phyloP scores from a whole-genome alignment of 345 rosid species.

The Psidium friedrichsthalianum region DNA sequence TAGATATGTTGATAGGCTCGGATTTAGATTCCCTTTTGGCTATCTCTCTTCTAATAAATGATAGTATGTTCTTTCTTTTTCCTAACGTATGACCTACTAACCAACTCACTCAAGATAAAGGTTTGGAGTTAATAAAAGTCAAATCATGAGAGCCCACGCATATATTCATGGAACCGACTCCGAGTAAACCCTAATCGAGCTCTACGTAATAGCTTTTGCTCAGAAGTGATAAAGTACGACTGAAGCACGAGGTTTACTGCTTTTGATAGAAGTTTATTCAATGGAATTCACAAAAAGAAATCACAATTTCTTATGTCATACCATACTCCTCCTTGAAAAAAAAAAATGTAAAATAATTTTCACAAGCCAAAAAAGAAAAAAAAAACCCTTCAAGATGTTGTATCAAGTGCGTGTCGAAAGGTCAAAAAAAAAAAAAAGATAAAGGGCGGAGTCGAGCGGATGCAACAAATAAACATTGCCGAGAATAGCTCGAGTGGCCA shows the following conservation, averaged over 20 bases:
- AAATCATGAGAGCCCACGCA: neutral
- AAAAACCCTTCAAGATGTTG: neutral
- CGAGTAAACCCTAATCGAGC: neutral
- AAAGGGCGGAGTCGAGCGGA: neutral
- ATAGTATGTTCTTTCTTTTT: neutral
- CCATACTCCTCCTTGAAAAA: accelerated
- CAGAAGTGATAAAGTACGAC: neutral
- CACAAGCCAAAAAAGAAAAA: neutral
- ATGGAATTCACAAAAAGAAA: neutral
- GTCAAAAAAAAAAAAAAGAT: neutral
- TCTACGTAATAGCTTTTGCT: neutral
- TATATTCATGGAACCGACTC: neutral
- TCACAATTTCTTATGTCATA: neutral
- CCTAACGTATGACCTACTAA: neutral
- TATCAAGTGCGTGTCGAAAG: neutral
- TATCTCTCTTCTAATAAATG: too few species aligned
- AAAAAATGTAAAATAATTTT: neutral
- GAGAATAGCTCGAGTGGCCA: neutral
- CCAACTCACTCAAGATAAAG: neutral
- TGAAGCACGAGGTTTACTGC: neutral
- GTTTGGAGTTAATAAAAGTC: neutral
- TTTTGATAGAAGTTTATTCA: neutral
- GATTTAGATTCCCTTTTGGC: too few species aligned
- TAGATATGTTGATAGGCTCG: too few species aligned
- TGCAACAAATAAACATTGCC: neutral